Base-by-base conservation (phyloP, 1,284 basidiomycete genomes). In the Apiotrichum veenhuisii region DNA sequence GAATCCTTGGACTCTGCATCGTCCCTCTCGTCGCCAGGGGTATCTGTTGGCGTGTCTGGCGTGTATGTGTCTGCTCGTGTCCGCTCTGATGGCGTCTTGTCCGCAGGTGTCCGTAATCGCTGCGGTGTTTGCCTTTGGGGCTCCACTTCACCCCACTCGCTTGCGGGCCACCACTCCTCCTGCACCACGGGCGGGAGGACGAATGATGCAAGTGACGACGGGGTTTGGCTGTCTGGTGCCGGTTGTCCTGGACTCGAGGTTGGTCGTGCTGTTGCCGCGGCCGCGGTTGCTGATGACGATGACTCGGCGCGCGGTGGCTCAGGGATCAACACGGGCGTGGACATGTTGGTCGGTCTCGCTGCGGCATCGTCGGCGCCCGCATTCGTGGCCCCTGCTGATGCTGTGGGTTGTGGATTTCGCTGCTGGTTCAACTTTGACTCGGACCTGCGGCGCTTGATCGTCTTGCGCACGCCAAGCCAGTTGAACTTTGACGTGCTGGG, bases 401-500 rank as follows among this genome's bases (percentile, higher is more conserved):
- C n/a, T n/a, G n/a, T n/a, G n/a, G n/a, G n/a, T n/a, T n/a, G n/a
- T n/a, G 30, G 20, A 12, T 33, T 52, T 34, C 9, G 58, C 52
- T 37, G 37, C 33, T 54, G 51, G 15, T 55, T 50, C 22, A 71
- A 47, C 48, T 66, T 65, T 15, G 45, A 47, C 18, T 73, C 71
- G 9, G 71, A 73, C 11, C 61, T 55, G 11, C 68, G 62, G 20
- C 72, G 55, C 42, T 64, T 67, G 37, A 66, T 63, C 1, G 67
- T 58, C 58, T 71, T 74, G 54, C 55, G 63, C 12, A 75, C 65
- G 1, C 71, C 71, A 0, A 76, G 63, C 74, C 74, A 76, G 50
- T 68, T 71, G 30, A 74, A 52, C 30, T 72, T 67, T n/a, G 57
- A 45, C 0, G 63, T 38, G 2, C 38, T 25, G 11, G 41, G 22